phyloP scores from a whole-genome alignment of 225 moss, liverwort and hornwort species.

The Marchantia polymorpha region DNA sequence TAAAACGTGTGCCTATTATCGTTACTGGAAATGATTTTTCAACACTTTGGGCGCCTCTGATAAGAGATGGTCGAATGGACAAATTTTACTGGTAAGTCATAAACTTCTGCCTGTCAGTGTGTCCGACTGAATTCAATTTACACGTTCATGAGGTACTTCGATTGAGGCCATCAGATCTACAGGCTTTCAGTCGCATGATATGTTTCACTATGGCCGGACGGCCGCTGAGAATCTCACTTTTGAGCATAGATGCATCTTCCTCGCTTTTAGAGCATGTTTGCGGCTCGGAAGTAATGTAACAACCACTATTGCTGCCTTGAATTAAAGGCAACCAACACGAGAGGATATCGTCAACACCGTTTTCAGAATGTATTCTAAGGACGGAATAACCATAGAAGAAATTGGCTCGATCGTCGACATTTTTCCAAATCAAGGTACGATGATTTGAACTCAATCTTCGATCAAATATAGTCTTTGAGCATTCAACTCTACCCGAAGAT shows the following conservation, averaged over 20 bases:
- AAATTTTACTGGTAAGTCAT: constrained; percentile 78
- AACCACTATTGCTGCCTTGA: neutral
- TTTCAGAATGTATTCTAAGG: constrained; percentile 77
- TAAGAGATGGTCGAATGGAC: constrained; percentile 97
- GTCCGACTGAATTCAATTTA: neutral
- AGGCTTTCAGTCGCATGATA: too few relatives aligned
- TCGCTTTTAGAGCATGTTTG: neutral
- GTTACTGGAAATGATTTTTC: constrained; percentile 99
- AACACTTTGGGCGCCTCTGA: constrained; percentile 88
- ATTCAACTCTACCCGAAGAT: too few relatives aligned
- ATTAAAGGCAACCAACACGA: constrained; percentile 83
- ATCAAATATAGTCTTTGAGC: neutral
- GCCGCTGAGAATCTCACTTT: neutral
- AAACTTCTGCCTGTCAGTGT: neutral
- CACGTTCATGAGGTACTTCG: too few relatives aligned
- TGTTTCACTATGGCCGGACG: too few relatives aligned
- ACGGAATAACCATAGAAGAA: constrained; percentile 62
- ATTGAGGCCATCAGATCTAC: too few relatives aligned
- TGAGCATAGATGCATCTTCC: neutral
- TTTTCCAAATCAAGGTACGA: constrained; percentile 88
- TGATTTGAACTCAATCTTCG: neutral
- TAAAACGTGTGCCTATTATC: constrained; percentile 88
- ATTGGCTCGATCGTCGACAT: constrained; percentile 66
- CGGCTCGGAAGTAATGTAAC: too few relatives aligned
- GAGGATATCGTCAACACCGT: constrained; percentile 85